phyloP scores from a whole-genome alignment of 192 early-diverging fungal genomes.

The Backusella parvicylindrica region DNA sequence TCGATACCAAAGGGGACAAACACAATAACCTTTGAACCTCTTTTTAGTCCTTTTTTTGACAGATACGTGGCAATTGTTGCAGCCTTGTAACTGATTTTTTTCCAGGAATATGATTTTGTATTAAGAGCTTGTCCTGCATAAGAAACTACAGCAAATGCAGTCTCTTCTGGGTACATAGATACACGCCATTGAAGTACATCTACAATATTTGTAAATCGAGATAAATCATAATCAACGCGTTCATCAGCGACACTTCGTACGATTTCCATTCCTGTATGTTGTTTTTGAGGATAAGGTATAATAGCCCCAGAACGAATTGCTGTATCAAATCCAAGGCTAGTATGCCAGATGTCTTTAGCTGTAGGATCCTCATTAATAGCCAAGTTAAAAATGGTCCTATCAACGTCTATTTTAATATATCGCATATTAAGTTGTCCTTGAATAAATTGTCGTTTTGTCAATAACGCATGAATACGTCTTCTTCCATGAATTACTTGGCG shows the following conservation, averaged over 20 bases:
- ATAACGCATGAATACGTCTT: conserved; percentile 59
- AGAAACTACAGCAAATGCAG: conserved; percentile 59
- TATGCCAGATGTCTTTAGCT: conserved; percentile 41
- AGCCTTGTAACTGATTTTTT: conserved; percentile 65
- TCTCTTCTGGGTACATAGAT: conserved; percentile 58
- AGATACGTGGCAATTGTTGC: conserved; percentile 63
- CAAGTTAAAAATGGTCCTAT: conserved; percentile 61
- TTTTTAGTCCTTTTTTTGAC: conserved; percentile 53
- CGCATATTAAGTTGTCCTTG: conserved; percentile 52
- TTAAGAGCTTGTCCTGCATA: conserved; percentile 46
- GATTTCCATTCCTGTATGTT: conserved; percentile 70
- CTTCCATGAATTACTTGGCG: conserved; percentile 69
- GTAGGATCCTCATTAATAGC: conserved; percentile 48
- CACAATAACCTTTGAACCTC: conserved; percentile 59
- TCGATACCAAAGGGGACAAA: conserved; percentile 68
- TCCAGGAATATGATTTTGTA: conserved; percentile 62
- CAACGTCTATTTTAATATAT: conserved; percentile 55
- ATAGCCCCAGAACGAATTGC: conserved; percentile 22
- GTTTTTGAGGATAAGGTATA: conserved; percentile 42
- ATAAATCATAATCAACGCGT: conserved; percentile 62
- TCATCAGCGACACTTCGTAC: conserved; percentile 66
- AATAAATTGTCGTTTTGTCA: conserved; percentile 64
- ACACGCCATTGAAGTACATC: conserved; percentile 77
- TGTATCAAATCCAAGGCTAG: conserved; percentile 31
- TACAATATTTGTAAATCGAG: conserved; percentile 61